Evolutionary conservation across 768 basidiomycete genomes (phyloP), one percentile per base, ranked within the genome.

Genomic region (Pisolithus marmoratus): DNA sequence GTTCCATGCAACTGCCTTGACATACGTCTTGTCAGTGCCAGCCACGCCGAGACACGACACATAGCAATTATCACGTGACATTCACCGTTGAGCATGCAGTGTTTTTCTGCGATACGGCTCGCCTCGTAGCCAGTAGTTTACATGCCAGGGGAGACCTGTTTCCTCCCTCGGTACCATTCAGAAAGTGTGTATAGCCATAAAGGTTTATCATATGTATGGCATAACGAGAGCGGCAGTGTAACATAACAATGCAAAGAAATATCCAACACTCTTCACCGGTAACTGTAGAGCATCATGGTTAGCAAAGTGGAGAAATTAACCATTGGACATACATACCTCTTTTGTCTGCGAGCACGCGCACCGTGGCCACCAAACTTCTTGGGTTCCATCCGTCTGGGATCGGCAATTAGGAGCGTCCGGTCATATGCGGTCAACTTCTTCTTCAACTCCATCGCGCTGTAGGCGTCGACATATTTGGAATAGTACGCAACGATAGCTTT

Each of bases 361-460:
- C 94, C 94, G 71, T 79, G 81, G 79, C 94, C 94, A 82, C 94
- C 95, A 71, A 98, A 97, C 77, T 95, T 96, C 85, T 97, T 97
- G 63, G 95, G 95, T 72, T 98, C 95, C 87, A 89, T 90, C 78
- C 95, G 87, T 75, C 96, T 85, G 59, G 92, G 93, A 70, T 95
- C 93, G 51, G 93, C 89, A 59, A 94, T 94, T 64, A 94, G 72
- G 55, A 95, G 75, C 46, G 89, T 84, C 60, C 89, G 80, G 78
- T 99, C 96, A 72, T 98, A 98, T 15, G 91, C 85, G 56, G 96
- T 90, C 60, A 98, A 75, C 71, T 90, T 91, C 82, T 98, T 98
- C 85, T 96, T 97, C 74, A 99, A 71, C 75, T 95, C 94, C 74
- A 99, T 83, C 23, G 95, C 93, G 63, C 90, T 93, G 72, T 84